Conservation (phyloP, 371 early-diverging fungal species). For the Syncephalastrum monosporum region DNA sequence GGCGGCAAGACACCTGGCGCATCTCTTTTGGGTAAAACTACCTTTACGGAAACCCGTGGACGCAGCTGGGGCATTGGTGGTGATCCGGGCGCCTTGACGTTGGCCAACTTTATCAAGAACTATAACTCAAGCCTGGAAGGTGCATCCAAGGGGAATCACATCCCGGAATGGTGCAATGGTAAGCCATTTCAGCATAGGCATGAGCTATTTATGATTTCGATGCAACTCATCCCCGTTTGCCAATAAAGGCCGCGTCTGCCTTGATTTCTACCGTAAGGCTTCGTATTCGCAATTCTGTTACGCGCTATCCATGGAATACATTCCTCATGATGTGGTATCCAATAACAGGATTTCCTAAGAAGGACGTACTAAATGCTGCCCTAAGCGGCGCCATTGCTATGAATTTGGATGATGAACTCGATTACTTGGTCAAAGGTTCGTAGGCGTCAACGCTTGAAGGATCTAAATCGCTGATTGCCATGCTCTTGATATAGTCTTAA, state of each 20-base stretch:
- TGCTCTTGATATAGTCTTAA: no score
- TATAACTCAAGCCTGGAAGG: constrained; percentile 32
- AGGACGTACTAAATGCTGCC: constrained; percentile 31
- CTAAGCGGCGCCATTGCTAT: constrained; percentile 34
- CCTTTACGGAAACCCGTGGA: constrained; percentile 35
- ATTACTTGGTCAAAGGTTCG: constrained; percentile 32
- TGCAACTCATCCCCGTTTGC: background rate
- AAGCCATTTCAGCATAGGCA: background rate
- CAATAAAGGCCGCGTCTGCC: background rate
- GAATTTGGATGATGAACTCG: constrained; percentile 30
- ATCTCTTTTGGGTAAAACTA: constrained; percentile 8
- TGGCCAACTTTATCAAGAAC: constrained; percentile 38
- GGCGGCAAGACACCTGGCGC: no score
- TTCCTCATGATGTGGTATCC: background rate
- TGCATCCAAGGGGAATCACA: constrained; percentile 32
- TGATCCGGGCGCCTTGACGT: constrained; percentile 29
- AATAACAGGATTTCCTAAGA: background rate
- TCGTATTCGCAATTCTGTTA: background rate
- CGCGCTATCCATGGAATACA: no score
- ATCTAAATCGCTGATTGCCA: no score
- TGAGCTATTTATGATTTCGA: background rate
- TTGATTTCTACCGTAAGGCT: background rate
- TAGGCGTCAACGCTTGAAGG: no score
- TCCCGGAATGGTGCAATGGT: constrained; percentile 4
- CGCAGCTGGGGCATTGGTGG: constrained; percentile 42